Conservation (phyloP, 2,329 filamentous ascomycete genomes). For the Dactylonectria macrodidyma region DNA sequence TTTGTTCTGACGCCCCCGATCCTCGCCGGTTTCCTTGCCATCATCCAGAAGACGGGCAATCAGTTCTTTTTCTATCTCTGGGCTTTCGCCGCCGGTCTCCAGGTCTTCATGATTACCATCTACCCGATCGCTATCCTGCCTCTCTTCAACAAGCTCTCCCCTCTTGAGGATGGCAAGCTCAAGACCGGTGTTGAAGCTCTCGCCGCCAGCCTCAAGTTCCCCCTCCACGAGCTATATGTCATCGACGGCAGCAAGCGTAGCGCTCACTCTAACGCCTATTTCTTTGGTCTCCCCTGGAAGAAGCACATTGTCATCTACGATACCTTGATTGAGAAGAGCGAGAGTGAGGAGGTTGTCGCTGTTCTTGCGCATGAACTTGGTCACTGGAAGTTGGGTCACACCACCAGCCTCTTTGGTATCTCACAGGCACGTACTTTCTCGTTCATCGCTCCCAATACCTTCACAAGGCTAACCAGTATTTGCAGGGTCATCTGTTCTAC, state of each 20-base stretch:
- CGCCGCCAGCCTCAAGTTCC: slow-evolving; percentile 88
- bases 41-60: slow-evolving; percentile 93
- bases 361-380: slow-evolving; percentile 96
- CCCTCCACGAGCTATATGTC: slow-evolving; percentile 92
- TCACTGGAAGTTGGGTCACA: slow-evolving; percentile 97
- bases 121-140: slow-evolving; percentile 96
- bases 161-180: slow-evolving; percentile 87
- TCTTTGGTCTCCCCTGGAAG: slow-evolving; percentile 98
- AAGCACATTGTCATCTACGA: slow-evolving; percentile 99
- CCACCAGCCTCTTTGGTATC: slow-evolving; percentile 90
- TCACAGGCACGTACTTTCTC: slow-evolving; percentile 75
- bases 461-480: slow-evolving; percentile 47
- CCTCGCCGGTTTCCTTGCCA: slow-evolving; percentile 91
- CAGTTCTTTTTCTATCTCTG: slow-evolving; percentile 99
- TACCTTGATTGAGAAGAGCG: slow-evolving; percentile 95
- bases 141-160: slow-evolving; percentile 98
- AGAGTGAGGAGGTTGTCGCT: slow-evolving; percentile 92
- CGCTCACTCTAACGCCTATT: slow-evolving; percentile 92
- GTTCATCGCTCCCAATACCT: background rate
- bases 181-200: slow-evolving; percentile 91
- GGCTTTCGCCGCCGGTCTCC: slow-evolving; percentile 90
- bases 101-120: slow-evolving; percentile 95
- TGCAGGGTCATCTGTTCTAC: slow-evolving; percentile 92
- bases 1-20: slow-evolving; percentile 88
- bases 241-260: slow-evolving; percentile 93